A percentile compares a stretch with the other conserved stretches of the same genome.
Conservation (phyloP, 768 basidiomycete genomes). For the Gymnopilus junonius region DNA sequence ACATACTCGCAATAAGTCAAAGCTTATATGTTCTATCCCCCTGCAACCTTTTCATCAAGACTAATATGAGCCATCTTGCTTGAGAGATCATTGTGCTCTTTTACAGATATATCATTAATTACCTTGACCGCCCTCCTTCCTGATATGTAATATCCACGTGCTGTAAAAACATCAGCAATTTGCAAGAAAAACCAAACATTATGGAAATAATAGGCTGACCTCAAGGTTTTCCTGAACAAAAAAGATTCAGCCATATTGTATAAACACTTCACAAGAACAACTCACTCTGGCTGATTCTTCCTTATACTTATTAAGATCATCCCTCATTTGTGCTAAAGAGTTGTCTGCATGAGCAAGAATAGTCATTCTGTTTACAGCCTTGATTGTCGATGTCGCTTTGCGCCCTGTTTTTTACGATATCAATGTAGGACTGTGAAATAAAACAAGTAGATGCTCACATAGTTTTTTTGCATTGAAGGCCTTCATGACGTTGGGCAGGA, state of each 20-base stretch:
- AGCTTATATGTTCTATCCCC: not conserved
- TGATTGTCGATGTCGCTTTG: constrained; percentile 85
- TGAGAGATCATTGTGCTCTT: constrained; percentile 27
- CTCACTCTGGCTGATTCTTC: constrained; percentile 72
- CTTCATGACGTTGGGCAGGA: constrained; percentile 89
- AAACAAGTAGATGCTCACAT: constrained; percentile 50
- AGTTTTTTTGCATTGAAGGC: constrained; percentile 88
- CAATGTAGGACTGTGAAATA: not conserved
- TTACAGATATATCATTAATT: constrained; percentile 27
- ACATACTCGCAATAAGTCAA: not conserved
- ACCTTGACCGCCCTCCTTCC: constrained; percentile 32
- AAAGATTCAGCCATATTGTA: not conserved
- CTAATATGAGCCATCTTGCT: constrained; percentile 35
- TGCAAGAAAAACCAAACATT: not conserved
- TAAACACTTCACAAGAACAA: not conserved
- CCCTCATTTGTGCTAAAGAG: constrained; percentile 54
- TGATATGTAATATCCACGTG: constrained; percentile 54
- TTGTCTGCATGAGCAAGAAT: constrained; percentile 49
- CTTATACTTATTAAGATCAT: constrained; percentile 71
- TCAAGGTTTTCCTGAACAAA: constrained; percentile 25
- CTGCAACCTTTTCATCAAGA: constrained; percentile 16
- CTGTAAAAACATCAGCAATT: constrained; percentile 29
- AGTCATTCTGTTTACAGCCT: constrained; percentile 83
- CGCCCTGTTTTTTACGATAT: constrained; percentile 59
- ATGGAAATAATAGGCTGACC: constrained; percentile 8